Base-by-base conservation (phyloP, 495 filamentous ascomycete genomes). In the Tuber calosporum region DNA sequence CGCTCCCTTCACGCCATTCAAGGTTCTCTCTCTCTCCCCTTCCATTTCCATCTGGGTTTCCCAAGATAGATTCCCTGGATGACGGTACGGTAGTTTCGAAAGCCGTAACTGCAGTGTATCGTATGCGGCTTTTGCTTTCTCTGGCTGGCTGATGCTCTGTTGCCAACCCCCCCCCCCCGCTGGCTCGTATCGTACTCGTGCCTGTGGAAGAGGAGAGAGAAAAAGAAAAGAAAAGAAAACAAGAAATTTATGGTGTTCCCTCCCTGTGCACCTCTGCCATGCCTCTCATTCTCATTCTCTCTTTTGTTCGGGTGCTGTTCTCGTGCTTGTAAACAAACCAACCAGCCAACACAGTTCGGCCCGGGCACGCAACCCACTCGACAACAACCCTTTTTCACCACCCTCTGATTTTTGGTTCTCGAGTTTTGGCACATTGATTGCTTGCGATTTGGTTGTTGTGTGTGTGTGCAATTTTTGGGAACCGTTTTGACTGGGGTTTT, bases 251-350 rank as follows among this genome's bases (percentile, higher is more conserved):
- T 17, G 11, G 41, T 42, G 13, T 13, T 42, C 41, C 41, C 41
- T 42, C 41, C 41, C 13, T 42, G 41, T 42, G 41, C 11, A 9
- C 41, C 41, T 15, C 41, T 39, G 39, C 2, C 45, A 9, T 43
- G 20, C 42, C 42, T 7, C 9, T 0, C 45, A 48, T 7, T n/a
- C 6, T 19, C n/a, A n/a, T n/a, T n/a, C 39, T 39, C 39, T 8
- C 6, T 39, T 8, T 8, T 39, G 39, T 39, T 7, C 42, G 40
- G 13, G 40, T 13, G 13, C 40, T 6, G 22, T 48, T 22, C 43
- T 20, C 43, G 17, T 4, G 5, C 43, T 48, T 4, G 72, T 71
- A 71, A 67, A 62, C 74, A 70, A 76, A 74, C 74, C 74, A 75
- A 39, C 71, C 74, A 75, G 69, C 74, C 74, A 75, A 34, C 30